These are phyloP conservation scores for Kluyveromyces lactis DNA, from an alignment of 805 yeast genomes.

Conservation along the genomic window DNA sequence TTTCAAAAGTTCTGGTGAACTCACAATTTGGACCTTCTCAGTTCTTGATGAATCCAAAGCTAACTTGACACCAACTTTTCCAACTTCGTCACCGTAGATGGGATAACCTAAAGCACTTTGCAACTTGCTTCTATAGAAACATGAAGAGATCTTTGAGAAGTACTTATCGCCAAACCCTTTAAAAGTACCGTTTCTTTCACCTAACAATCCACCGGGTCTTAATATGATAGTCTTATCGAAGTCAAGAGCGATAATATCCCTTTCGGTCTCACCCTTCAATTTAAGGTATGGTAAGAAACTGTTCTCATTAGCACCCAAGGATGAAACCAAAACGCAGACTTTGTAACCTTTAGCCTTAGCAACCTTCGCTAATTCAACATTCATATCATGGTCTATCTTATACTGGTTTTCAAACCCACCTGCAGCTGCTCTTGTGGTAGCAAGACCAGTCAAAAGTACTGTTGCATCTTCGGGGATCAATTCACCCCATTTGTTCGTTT, in stretches of 20 bases:
- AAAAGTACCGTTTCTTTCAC: slow-evolving; percentile 40
- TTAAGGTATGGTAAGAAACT: slow-evolving; percentile 55
- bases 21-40: slow-evolving; percentile 25
- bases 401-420: slow-evolving; percentile 66
- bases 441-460: slow-evolving; percentile 56
- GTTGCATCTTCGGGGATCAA: slow-evolving; percentile 32
- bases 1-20: slow-evolving; percentile 23
- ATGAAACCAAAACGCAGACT: slow-evolving; percentile 60
- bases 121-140: slow-evolving; percentile 29
- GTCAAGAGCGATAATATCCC: slow-evolving; percentile 49
- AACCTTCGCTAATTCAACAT: slow-evolving; percentile 57
- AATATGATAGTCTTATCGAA: slow-evolving; percentile 70
- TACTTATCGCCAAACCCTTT: slow-evolving; percentile 33
- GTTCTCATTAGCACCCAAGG: slow-evolving; percentile 50
- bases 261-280: slow-evolving; percentile 72
- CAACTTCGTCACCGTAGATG: slow-evolving; percentile 59
- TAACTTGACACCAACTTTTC: slow-evolving; percentile 41
- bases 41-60: slow-evolving; percentile 25
- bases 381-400: slow-evolving; percentile 67
- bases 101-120: slow-evolving; percentile 35
- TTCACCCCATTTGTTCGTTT: slow-evolving; percentile 44
- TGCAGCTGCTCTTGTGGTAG: slow-evolving; percentile 65
- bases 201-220: slow-evolving; percentile 69
- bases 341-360: slow-evolving; percentile 64
- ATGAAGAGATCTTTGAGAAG: slow-evolving; percentile 27